Conservation (phyloP, 805 yeast species). For the Kuraishia ogatae region DNA sequence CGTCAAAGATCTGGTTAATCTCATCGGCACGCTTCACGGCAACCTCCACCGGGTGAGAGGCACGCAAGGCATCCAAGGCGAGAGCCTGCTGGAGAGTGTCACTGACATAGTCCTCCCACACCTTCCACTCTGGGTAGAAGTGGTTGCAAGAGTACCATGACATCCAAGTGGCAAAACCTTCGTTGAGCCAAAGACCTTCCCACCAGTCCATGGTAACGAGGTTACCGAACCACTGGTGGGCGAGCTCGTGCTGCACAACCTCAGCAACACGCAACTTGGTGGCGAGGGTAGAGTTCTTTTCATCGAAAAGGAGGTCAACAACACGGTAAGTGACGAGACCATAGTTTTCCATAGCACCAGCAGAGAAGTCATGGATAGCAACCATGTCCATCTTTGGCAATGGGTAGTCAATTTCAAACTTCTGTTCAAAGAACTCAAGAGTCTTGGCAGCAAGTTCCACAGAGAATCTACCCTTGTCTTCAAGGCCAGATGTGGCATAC, state of each 20-base stretch:
- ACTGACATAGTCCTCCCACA: slow-evolving; percentile 76
- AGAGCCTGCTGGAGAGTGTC: slow-evolving; percentile 72
- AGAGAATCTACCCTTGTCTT: slow-evolving; percentile 61
- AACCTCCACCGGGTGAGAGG: slow-evolving; percentile 82
- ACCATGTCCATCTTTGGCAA: slow-evolving; percentile 71
- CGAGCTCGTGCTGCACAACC: slow-evolving; percentile 82
- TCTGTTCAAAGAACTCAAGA: slow-evolving; percentile 60
- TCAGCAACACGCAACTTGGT: slow-evolving; percentile 73
- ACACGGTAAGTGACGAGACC: slow-evolving; percentile 76
- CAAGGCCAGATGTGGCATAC: slow-evolving; percentile 73
- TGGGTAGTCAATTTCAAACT: slow-evolving; percentile 69
- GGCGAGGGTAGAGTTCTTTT: slow-evolving; percentile 53
- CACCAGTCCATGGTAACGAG: slow-evolving; percentile 90
- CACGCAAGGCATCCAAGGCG: slow-evolving; percentile 66
- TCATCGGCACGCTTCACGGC: slow-evolving; percentile 73
- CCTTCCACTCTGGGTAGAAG: slow-evolving; percentile 78
- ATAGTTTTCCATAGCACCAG: slow-evolving; percentile 89
- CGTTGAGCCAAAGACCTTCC: slow-evolving; percentile 86
- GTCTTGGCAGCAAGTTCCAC: slow-evolving; percentile 72
- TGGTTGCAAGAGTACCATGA: slow-evolving; percentile 78
- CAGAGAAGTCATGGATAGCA: slow-evolving; percentile 76
- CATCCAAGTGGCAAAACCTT: slow-evolving; percentile 89
- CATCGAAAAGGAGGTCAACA: slow-evolving; percentile 65
- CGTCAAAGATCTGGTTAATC: slow-evolving; percentile 78
- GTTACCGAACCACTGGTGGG: slow-evolving; percentile 91